Evolutionary conservation across 2,329 filamentous ascomycete genomes (phyloP).

Genomic region (Escovopsis weberi): DNA sequence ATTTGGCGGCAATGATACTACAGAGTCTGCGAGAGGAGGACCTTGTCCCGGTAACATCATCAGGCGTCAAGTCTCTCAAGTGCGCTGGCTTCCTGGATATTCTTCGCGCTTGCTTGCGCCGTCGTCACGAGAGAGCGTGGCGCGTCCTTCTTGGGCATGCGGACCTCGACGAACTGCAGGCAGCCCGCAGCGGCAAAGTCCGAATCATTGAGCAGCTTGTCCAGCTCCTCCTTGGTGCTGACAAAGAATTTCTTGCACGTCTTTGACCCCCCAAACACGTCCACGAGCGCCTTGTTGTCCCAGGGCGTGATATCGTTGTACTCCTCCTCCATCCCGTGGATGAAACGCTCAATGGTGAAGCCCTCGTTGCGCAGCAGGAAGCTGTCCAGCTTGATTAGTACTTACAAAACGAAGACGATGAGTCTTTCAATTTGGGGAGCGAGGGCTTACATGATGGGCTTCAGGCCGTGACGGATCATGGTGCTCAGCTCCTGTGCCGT

Average conservation of each 20-base stretch:
- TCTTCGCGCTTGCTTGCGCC: constrained; percentile 54
- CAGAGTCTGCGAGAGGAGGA: no score
- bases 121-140: constrained; percentile 55
- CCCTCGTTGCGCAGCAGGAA: constrained; percentile 82
- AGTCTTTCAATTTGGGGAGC: background rate
- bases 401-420: no score
- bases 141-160: constrained; percentile 68
- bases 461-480: constrained; percentile 61
- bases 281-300: constrained; percentile 55
- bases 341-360: constrained; percentile 79
- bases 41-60: background rate
- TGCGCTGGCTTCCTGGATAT: constrained; percentile 29
- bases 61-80: no score
- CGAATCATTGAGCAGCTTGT: constrained; percentile 47
- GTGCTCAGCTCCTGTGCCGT: constrained; percentile 75
- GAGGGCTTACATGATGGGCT: constrained; percentile 55
- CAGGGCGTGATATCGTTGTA: constrained; percentile 75
- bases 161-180: constrained; percentile 64
- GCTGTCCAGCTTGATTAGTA: constrained; percentile 20
- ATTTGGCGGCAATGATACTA: no score
- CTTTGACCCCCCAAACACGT: constrained; percentile 51
- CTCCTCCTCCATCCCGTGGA: constrained; percentile 63
- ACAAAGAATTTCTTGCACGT: constrained; percentile 49
- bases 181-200: constrained; percentile 43
- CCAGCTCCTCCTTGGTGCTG: constrained; percentile 54